phyloP scores from a whole-genome alignment of 2,329 filamentous ascomycete species.

The Pestalotiopsis sp. region DNA sequence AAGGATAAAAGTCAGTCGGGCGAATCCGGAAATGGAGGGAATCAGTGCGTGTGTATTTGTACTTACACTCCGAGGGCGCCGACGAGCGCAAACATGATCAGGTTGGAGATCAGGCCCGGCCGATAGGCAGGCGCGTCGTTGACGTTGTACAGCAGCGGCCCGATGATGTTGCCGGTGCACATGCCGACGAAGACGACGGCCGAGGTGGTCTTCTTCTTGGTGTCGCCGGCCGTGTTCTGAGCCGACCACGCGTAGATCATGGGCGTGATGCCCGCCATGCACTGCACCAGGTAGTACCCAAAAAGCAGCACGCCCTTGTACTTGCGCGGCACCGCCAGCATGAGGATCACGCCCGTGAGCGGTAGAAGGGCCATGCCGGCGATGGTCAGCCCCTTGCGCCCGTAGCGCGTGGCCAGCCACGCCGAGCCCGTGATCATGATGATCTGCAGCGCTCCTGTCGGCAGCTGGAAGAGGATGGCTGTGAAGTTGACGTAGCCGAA shows the following conservation, averaged over 20 bases:
- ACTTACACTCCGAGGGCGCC: conserved; percentile 45
- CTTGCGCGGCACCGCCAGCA: conserved; percentile 48
- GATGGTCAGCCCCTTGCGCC: conserved; percentile 48
- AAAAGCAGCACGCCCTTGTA: conserved; percentile 53
- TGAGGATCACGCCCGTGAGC: conserved; percentile 45
- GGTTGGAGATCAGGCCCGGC: conserved; percentile 60
- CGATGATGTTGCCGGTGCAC: conserved; percentile 67
- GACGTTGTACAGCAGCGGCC: conserved; percentile 63
- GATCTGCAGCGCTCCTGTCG: conserved; percentile 41
- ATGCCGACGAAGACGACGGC: conserved; percentile 64
- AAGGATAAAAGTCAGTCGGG: not conserved
- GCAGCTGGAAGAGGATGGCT: conserved; percentile 44
- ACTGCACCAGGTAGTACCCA: conserved; percentile 51
- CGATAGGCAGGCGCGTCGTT: conserved; percentile 60
- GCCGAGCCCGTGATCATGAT: conserved; percentile 35
- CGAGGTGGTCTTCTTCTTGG: conserved; percentile 67
- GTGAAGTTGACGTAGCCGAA: conserved; percentile 43
- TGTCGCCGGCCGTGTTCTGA: conserved; percentile 66
- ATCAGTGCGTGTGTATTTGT: not conserved
- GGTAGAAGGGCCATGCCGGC: conserved; percentile 40
- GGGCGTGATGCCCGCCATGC: conserved; percentile 47
- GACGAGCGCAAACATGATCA: conserved; percentile 61
- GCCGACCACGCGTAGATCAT: conserved; percentile 60
- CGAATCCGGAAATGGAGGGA: not conserved
- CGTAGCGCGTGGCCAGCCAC: conserved; percentile 44